Evolutionary conservation across 805 yeast species (phyloP), one percentile per base, ranked within the genome.

Genomic region (Candida anglica): DNA sequence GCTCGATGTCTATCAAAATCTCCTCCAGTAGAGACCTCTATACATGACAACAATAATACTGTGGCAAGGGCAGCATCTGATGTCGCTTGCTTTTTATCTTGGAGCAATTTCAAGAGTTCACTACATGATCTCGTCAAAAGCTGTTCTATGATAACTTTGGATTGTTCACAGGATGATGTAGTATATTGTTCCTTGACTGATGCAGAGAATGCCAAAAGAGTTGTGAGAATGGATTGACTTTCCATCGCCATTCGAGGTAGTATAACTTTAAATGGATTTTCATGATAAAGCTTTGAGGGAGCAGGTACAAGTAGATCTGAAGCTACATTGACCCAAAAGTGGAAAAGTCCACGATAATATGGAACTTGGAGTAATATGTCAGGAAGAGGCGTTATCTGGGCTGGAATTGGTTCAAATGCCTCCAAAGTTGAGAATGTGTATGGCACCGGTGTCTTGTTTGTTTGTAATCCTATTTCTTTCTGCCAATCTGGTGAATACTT

Each of bases 191-290:
- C 53, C 33, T 59, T 46, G 7, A 58, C 41, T 2, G 52, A 47
- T 2, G 69, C 70, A 2, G 70, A 53, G 43, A 60, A 63, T 8
- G 72, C 72, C 19, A 82, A 53, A 10, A 82, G 40, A 1, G 82
- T 60, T 1, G 84, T 69, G 42, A 81, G 53, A 11, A 83, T 52
- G 0, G 83, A 72, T 4, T 76, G 73, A 38, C 72, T 66, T 16
- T 68, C 65, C 68, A 79, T 61, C 1, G 91, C 87, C 71, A 84
- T 66, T 44, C 73, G 74, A 0, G 93, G 91, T 9, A 85, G 54
- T 6, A 81, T 60, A 9, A 69, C 69, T 39, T 71, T 70, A 58
- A 82, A 83, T 0, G 94, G 94, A 44, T 81, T 79, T 11, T 73
- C 76, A 15, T 56, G 61, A 46, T 79, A 79, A 2, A 70, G 47